Evolutionary conservation across 768 basidiomycete species (phyloP), one percentile per base, ranked within the genome.

Genomic region (Auriscalpium orientale): DNA sequence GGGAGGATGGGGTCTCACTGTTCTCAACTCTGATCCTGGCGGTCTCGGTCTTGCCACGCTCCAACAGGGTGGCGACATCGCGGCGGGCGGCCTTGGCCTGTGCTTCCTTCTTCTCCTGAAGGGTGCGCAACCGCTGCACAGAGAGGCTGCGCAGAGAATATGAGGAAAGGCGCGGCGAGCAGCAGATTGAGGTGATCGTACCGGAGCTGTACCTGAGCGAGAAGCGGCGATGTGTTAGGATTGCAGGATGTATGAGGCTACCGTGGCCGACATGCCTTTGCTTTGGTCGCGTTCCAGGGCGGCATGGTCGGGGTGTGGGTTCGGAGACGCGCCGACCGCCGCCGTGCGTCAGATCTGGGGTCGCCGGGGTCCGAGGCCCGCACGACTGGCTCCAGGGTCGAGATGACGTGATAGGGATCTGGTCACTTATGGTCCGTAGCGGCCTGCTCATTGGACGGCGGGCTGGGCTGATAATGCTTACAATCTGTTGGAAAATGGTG

Each of bases 31-130:
- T 90, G 64, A 95, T 81, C 60, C 83, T 76, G 4, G 93, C 91
- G 0, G 88, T 92, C 73, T 95, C 93, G 21, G 85, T 60, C 73
- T 90, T 92, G 35, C 84, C 82, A 67, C 78, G 79, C 70, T 93
- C 90, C 8, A 95, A 68, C 16, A 92, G 75, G 21, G 81, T 76
- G 5, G 91, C 91, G 49, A 94, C 90, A 59, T 95, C 91, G 45
- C 90, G 77, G 18, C 93, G 77, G 37, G 87, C 66, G 43, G 67
- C 66, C 70, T 89, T 88, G 2, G 85, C 84, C 18, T 97, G 83
- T 0, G 94, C 92, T 62, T 86, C 83, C 71, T 89, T 94, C 81
- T 98, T 98, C 73, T 94, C 89, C 63, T 94, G 89, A 10, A 93
- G 73, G 18, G 85, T 94, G 55, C 90, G 80, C 57, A 93, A 75